Conservation (phyloP, 2,329 filamentous ascomycete species). For the Pseudopithomyces maydicus region DNA sequence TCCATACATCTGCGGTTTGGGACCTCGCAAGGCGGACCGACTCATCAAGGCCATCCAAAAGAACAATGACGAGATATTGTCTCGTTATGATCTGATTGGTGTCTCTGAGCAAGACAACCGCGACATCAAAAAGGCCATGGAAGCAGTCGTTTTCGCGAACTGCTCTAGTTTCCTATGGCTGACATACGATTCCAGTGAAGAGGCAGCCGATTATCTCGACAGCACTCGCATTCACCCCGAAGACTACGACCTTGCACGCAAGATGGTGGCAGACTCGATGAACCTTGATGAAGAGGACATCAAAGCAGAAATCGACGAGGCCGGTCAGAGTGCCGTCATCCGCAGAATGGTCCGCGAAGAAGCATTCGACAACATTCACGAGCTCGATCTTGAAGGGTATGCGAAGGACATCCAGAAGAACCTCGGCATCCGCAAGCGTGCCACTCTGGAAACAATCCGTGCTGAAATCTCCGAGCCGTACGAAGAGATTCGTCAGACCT, state of each 20-base stretch:
- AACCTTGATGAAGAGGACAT: conserved; percentile 98
- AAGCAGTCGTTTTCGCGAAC: conserved; percentile 92
- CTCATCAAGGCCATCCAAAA: conserved; percentile 88
- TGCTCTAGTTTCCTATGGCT: conserved; percentile 95
- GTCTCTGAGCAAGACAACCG: conserved; percentile 73
- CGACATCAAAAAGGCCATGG: conserved; percentile 60
- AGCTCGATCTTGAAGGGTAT: conserved; percentile 94
- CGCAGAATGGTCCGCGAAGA: conserved; percentile 94
- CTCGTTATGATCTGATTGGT: conserved; percentile 85
- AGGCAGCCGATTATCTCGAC: conserved; percentile 87
- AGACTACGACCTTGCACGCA: conserved; percentile 96
- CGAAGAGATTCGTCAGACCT: conserved; percentile 87
- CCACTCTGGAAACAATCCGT: conserved; percentile 93
- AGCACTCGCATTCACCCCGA: conserved; percentile 97
- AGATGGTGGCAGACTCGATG: conserved; percentile 96
- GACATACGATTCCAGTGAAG: conserved; percentile 80
- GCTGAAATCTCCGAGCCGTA: conserved; percentile 91
- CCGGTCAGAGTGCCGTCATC: conserved; percentile 87
- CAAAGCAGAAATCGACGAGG: conserved; percentile 89
- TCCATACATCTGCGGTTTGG: conserved; percentile 88
- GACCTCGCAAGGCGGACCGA: conserved; percentile 85
- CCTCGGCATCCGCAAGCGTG: conserved; percentile 91
- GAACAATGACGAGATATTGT: conserved; percentile 84
- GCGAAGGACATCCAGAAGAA: conserved; percentile 93
- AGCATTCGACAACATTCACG: conserved; percentile 92